Conservation (phyloP, 495 filamentous ascomycete genomes). For the Jackrogersella minutella region DNA sequence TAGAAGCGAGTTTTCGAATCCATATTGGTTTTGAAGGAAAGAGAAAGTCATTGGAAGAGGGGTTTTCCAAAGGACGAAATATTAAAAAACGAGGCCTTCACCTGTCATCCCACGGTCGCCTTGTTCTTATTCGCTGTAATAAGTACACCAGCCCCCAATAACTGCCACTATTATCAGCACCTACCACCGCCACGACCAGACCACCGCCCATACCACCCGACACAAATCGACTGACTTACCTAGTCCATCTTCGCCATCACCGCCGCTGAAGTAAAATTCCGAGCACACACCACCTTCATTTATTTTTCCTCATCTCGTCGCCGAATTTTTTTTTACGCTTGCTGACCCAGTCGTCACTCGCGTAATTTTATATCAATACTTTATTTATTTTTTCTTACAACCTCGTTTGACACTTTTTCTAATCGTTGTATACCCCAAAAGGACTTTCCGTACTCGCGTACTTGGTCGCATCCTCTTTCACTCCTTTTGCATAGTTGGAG, state of each 20-base stretch:
- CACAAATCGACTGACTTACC: constrained; percentile 40
- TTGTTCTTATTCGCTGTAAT: constrained; percentile 30
- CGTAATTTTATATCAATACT: constrained; percentile 23
- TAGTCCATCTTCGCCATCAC: constrained; percentile 45
- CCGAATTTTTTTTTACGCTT: constrained; percentile 17
- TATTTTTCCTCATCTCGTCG: constrained; percentile 33
- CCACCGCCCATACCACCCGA: constrained; percentile 44
- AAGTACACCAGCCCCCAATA: constrained; percentile 40
- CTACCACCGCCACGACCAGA: constrained; percentile 39
- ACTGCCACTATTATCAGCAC: constrained; percentile 31
- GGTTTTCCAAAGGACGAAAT: constrained; percentile 1
- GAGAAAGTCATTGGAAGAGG: constrained; percentile 11
- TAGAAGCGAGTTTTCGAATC: neutral
- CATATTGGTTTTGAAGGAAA: neutral
- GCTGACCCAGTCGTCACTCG: constrained; percentile 18
- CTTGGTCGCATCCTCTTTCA: constrained; percentile 31
- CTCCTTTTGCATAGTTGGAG: constrained; percentile 36
- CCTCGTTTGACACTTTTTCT: constrained; percentile 26
- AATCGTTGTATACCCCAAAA: constrained; percentile 30
- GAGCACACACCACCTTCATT: constrained; percentile 38
- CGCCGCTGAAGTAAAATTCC: constrained; percentile 43
- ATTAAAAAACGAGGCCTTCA: neutral
- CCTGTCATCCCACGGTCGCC: constrained; percentile 23
- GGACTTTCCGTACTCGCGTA: constrained; percentile 23
- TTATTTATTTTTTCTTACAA: constrained; percentile 21